These are phyloP conservation scores for Arthroderma uncinatum DNA, from an alignment of 2,329 filamentous ascomycete genomes.

Conservation along the genomic window DNA sequence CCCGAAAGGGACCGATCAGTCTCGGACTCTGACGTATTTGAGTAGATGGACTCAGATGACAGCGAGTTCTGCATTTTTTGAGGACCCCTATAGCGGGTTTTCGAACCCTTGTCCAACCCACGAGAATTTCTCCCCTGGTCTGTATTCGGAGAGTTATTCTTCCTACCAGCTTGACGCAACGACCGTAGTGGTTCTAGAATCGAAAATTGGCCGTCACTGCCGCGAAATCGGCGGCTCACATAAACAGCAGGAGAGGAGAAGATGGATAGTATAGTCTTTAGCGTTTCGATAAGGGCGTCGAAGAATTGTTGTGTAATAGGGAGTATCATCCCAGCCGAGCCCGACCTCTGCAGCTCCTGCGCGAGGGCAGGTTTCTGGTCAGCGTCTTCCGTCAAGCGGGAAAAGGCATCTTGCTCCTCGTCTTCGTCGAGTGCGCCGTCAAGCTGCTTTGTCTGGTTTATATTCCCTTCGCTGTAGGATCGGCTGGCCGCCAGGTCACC, in stretches of 20 bases:
- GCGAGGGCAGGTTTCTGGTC: constrained; percentile 52
- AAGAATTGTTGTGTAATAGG: constrained; percentile 58
- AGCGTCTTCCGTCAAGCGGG: constrained; percentile 31
- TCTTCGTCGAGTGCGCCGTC: constrained; percentile 20
- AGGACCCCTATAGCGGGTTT: constrained; percentile 13
- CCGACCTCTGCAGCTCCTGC: constrained; percentile 40
- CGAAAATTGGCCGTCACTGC: constrained; percentile 67
- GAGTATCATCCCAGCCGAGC: constrained; percentile 20
- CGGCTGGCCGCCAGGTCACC: constrained; percentile 29
- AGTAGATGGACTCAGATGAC: constrained; percentile 37
- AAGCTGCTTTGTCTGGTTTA: constrained; percentile 23
- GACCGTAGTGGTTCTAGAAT: constrained; percentile 62
- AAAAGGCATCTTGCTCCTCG: constrained; percentile 35
- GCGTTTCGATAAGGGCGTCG: constrained; percentile 59
- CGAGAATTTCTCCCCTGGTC: neutral
- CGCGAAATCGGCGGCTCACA: constrained; percentile 70
- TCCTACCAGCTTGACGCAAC: constrained; percentile 32
- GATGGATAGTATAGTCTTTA: constrained; percentile 67
- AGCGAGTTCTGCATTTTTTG: constrained; percentile 24
- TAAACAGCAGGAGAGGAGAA: constrained; percentile 72
- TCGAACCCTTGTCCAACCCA: neutral
- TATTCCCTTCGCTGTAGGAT: constrained; percentile 35
- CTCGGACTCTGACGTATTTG: constrained; percentile 47
- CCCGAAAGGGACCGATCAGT: constrained; percentile 27
- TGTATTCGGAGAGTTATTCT: constrained; percentile 4